These are phyloP conservation scores for Debaryomyces sp. DNA, from an alignment of 1,139 yeast species.

Conservation along the genomic window DNA sequence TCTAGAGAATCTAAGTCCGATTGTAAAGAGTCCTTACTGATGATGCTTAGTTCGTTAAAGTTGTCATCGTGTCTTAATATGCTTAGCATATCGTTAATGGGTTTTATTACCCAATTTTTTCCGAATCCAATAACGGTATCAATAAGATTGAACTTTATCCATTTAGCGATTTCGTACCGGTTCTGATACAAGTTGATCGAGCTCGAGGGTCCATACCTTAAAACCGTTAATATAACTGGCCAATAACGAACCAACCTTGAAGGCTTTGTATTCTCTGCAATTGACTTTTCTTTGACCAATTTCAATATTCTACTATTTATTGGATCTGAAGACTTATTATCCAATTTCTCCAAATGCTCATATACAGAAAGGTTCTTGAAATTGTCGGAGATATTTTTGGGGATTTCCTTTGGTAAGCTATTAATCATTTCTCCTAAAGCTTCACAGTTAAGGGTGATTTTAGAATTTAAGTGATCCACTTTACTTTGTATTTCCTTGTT, in stretches of 20 bases:
- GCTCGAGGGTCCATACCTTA: conserved; percentile 55
- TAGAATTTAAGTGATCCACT: conserved; percentile 20
- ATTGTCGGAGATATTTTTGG: conserved; percentile 1
- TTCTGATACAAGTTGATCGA: conserved; percentile 49
- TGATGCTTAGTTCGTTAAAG: conserved; percentile 64
- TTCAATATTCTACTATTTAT: conserved; percentile 2
- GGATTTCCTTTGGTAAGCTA: conserved; percentile 6
- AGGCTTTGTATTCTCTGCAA: conserved; percentile 38
- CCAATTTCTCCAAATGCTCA: not conserved
- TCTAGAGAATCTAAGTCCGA: conserved; percentile 82
- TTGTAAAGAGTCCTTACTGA: conserved; percentile 75
- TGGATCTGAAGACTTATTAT: not conserved
- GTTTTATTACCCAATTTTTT: conserved; percentile 81
- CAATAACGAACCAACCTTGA: conserved; percentile 59
- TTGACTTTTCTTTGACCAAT: not conserved
- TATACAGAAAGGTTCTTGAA: conserved; percentile 1
- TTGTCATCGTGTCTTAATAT: conserved; percentile 82
- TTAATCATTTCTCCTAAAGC: conserved; percentile 23
- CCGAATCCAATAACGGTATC: conserved; percentile 70
- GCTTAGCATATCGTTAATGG: conserved; percentile 70
- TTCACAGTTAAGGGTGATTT: conserved; percentile 23
- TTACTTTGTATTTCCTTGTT: conserved; percentile 25
- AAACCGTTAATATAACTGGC: conserved; percentile 51
- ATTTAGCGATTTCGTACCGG: conserved; percentile 52
- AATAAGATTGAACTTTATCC: conserved; percentile 60